Conservation (phyloP, 108 stramenopile genomes). For the Cylindrotheca fusiformis region DNA sequence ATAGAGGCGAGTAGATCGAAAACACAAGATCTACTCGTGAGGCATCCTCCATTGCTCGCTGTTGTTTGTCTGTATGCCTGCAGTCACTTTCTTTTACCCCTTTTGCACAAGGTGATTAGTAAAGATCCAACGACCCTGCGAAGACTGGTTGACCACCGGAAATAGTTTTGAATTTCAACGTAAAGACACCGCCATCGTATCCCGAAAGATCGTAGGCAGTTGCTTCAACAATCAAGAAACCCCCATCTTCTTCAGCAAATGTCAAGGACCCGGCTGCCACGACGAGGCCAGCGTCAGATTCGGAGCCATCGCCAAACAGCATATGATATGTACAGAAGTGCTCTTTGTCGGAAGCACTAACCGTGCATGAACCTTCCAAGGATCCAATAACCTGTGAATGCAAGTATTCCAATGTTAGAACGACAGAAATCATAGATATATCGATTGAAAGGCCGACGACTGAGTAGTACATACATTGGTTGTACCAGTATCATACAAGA, state of each 20-base stretch:
- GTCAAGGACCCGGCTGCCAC: constrained; percentile 7
- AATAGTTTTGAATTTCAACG: background rate
- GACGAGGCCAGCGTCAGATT: constrained; percentile 1
- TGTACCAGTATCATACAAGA: constrained; percentile 4
- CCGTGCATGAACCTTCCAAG: constrained; percentile 12
- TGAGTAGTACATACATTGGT: background rate
- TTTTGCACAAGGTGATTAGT: no score
- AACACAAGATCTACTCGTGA: no score
- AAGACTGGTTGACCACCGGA: background rate
- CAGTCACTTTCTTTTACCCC: no score
- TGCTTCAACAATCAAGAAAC: constrained; percentile 15
- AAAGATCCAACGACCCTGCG: background rate
- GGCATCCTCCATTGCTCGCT: no score
- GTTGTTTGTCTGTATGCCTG: no score
- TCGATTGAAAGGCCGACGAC: no score
- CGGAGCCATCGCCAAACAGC: background rate
- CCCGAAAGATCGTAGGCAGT: constrained; percentile 1
- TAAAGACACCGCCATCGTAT: constrained; percentile 9
- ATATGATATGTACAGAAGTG: constrained; percentile 14
- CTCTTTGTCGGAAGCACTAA: constrained; percentile 3
- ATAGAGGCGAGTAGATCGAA: no score
- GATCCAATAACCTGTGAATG: constrained; percentile 17
- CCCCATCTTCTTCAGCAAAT: background rate
- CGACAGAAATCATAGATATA: no score
- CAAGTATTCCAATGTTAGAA: background rate